Conservation (phyloP, 2,329 filamentous ascomycete genomes). For the Claviceps africana region DNA sequence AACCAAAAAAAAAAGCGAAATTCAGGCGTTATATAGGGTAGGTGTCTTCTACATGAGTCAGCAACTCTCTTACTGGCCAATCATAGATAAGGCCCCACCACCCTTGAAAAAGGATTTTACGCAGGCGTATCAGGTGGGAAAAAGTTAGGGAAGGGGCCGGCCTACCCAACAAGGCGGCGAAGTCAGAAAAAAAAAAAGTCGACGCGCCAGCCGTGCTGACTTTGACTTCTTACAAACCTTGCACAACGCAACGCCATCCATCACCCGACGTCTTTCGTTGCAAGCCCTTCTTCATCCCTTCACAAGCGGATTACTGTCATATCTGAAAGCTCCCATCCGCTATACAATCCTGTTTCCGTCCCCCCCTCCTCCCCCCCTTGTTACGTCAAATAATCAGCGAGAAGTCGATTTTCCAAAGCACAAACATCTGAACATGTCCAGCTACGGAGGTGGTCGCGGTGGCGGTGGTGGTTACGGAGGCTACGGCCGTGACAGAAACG, state of each 20-base stretch:
- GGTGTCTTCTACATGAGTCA: background rate
- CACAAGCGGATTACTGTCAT: constrained; percentile 8
- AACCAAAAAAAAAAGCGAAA: background rate
- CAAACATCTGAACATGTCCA: constrained; percentile 27
- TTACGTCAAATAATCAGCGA: background rate
- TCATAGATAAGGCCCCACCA: background rate
- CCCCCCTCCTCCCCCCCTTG: no score
- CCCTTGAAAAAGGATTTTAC: constrained; percentile 5
- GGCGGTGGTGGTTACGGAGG: constrained; percentile 18
- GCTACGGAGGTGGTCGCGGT: constrained; percentile 25
- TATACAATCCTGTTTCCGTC: background rate
- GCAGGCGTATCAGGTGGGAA: constrained; percentile 1
- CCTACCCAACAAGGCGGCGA: background rate
- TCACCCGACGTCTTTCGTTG: background rate
- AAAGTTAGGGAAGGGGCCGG: constrained; percentile 10
- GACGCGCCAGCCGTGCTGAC: constrained; percentile 4
- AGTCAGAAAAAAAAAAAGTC: constrained; percentile 10
- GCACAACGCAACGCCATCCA: constrained; percentile 6
- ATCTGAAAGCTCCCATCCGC: background rate
- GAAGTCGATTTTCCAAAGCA: background rate
- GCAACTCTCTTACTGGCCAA: constrained; percentile 1
- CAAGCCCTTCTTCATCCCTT: constrained; percentile 15
- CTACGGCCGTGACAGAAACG: constrained; percentile 28
- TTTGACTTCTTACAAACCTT: constrained; percentile 15
- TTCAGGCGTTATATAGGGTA: constrained; percentile 1